phyloP scores from a whole-genome alignment of 805 yeast genomes.

The Candida silvicultrix region DNA sequence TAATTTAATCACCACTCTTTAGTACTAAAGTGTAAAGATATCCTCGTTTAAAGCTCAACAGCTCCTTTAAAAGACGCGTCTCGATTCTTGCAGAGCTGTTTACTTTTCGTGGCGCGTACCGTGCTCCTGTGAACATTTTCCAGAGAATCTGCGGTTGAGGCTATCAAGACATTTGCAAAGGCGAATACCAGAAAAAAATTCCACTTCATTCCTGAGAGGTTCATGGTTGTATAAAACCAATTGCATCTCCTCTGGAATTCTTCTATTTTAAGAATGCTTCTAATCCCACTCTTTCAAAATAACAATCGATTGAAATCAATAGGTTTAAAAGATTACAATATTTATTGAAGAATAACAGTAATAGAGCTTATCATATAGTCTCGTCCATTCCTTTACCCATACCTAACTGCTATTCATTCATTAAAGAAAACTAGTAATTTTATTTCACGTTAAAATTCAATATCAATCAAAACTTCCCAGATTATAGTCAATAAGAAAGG shows the following conservation, averaged over 20 bases:
- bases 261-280: neutral
- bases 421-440: neutral
- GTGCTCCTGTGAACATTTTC: neutral
- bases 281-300: neutral
- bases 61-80: neutral
- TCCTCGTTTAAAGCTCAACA: neutral
- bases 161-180: neutral
- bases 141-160: neutral
- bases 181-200: too few relatives aligned
- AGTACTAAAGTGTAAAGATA: neutral
- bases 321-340: neutral
- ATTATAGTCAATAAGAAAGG: neutral
- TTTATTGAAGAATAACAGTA: neutral
- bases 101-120: neutral
- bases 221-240: neutral
- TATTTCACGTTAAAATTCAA: neutral
- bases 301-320: neutral
- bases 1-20: neutral
- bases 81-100: neutral
- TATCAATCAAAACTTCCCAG: neutral
- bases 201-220: neutral
- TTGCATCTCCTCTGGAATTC: neutral
- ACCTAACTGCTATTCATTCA: neutral
- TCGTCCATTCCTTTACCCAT: conserved; percentile 22
- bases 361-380: conserved; percentile 7